phyloP scores from a whole-genome alignment of 192 early-diverging fungal genomes.

The Cetraspora pellucida region DNA sequence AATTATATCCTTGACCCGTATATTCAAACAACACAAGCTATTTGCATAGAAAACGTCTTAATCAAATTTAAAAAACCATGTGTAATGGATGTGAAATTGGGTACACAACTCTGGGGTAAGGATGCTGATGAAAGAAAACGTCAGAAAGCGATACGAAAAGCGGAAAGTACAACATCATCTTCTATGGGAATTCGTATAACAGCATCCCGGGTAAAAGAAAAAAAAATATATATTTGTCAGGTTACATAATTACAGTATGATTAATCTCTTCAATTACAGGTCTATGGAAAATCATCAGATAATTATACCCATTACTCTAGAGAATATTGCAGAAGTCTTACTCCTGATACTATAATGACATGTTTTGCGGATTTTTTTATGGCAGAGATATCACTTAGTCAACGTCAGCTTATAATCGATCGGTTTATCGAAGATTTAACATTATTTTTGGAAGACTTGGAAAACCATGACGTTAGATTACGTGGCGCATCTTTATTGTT shows the following conservation, averaged over 20 bases:
- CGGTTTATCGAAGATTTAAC: constrained; percentile 62
- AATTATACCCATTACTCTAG: constrained; percentile 51
- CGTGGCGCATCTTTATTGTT: constrained; percentile 77
- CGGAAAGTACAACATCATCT: constrained; percentile 66
- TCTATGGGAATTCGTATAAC: constrained; percentile 68
- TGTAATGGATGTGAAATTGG: constrained; percentile 88
- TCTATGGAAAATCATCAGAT: constrained; percentile 50
- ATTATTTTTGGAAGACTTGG: constrained; percentile 60
- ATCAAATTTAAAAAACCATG: constrained; percentile 71
- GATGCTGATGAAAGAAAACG: constrained; percentile 74
- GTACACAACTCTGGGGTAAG: constrained; percentile 72
- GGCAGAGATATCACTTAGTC: constrained; percentile 48
- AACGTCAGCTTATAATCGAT: constrained; percentile 58
- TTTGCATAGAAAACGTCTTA: constrained; percentile 81
- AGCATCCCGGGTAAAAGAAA: constrained; percentile 64
- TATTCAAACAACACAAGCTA: constrained; percentile 40
- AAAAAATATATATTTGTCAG: too few species aligned
- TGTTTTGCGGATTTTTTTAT: constrained; percentile 69
- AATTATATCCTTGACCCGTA: constrained; percentile 28
- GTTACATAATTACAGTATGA: too few species aligned
- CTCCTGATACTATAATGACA: constrained; percentile 52
- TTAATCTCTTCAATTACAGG: constrained; percentile 36
- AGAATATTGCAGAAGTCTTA: constrained; percentile 58
- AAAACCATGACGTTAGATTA: constrained; percentile 61
- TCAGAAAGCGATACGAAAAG: constrained; percentile 63